Base-by-base conservation (phyloP, 108 stramenopile species). In the Cyclotella baltica region DNA sequence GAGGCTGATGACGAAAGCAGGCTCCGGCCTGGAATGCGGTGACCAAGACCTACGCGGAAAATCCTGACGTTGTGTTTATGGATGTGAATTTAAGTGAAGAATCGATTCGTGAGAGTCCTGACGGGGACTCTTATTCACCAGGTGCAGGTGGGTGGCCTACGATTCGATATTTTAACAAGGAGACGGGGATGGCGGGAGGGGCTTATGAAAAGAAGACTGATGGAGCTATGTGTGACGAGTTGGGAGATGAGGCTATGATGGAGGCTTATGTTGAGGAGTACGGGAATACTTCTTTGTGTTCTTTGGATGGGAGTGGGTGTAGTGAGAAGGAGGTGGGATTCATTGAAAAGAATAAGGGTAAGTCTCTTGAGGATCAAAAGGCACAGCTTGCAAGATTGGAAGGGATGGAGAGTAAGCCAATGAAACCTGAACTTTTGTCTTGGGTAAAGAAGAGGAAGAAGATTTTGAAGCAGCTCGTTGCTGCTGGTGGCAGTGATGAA, bases 1-100 rank as follows among this genome's bases (percentile, higher is more conserved):
- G n/a, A 92, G 88, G 91, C 22, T 92, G 91, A 92, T 92, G 91
- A 92, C 87, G 80, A 67, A 92, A 92, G 75, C 91, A 92, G 80
- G 86, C 88, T 74, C 88, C 91, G 70, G 76, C 86, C 57, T 92
- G 91, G 91, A 88, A 88, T 80, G 74, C 73, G 33, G 85, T 86
- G 73, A 80, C 83, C 58, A 72, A 81, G 62, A 53, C 76, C 40
- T 89, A 88, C 76, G 85, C 65, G 40, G 78, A 58, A 31, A 88
- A 86, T 75, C 30, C 43, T 31, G 72, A 80, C 75, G 86, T 88
- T 16, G 70, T 71, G 8, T 88, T 91, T 76, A 85, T 68, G 34
- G 90, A 88, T 67, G 76, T 88, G 59, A 83, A 85, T 47, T 62
- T 92, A 15, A 61, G 52, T 13, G 84, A 90, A 31, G 65, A 70